phyloP scores from a whole-genome alignment of 208 protist genomes.

The Trypanosomatidae sp. region DNA sequence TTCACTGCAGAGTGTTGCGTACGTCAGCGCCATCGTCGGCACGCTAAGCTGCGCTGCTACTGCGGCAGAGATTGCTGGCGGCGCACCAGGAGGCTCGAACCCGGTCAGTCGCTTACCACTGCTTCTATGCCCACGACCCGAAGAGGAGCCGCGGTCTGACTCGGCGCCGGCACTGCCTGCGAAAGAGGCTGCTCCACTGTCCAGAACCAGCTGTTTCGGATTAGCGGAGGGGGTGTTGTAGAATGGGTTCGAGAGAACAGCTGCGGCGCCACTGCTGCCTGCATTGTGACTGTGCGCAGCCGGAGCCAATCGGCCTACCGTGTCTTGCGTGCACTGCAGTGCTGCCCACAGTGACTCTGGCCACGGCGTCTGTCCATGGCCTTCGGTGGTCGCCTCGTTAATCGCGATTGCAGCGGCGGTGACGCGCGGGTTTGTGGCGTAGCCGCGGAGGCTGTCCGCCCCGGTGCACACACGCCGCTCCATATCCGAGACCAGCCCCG shows the following conservation, averaged over 20 bases:
- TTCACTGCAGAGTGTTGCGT: slow-evolving; percentile 61
- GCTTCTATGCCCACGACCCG: neutral
- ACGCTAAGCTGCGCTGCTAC: slow-evolving; percentile 43
- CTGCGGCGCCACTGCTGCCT: neutral
- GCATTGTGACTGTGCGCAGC: neutral
- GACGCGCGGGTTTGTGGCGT: slow-evolving; percentile 59
- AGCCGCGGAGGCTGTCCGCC: slow-evolving; percentile 58
- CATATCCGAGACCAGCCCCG: slow-evolving; percentile 70
- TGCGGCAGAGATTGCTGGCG: neutral
- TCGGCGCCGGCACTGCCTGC: slow-evolving; percentile 2
- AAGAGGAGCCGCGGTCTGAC: neutral
- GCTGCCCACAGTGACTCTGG: slow-evolving; percentile 24
- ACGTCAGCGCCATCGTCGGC: slow-evolving; percentile 35
- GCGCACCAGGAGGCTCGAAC: neutral
- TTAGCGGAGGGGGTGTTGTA: slow-evolving; percentile 9
- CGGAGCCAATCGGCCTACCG: slow-evolving; percentile 16
- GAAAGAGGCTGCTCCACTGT: neutral
- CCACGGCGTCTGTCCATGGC: slow-evolving; percentile 17
- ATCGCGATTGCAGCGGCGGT: slow-evolving; percentile 4
- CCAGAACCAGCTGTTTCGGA: slow-evolving; percentile 10
- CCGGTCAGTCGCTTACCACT: neutral
- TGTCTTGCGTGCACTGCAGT: slow-evolving; percentile 26
- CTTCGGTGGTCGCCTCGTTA: slow-evolving; percentile 7
- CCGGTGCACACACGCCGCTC: slow-evolving; percentile 58
- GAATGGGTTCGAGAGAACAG: slow-evolving; percentile 18